phyloP scores from a whole-genome alignment of 441 rosid species.

The Jatropha multifida region DNA sequence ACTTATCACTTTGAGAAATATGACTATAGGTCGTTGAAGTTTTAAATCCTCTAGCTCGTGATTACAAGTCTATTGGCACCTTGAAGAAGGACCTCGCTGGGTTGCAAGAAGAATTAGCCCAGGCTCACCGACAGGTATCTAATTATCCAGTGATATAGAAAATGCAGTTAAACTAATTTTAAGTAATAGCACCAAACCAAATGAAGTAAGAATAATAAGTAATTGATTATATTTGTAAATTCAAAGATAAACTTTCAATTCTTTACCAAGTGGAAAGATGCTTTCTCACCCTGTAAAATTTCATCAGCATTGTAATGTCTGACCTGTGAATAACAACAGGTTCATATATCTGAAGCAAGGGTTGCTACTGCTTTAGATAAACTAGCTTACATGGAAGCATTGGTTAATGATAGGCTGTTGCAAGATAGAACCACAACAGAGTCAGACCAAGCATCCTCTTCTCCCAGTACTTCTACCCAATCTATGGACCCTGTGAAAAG shows the following conservation, averaged over 20 bases:
- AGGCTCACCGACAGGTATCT: constrained; percentile 83
- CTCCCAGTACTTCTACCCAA: constrained; percentile 45
- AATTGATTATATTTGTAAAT: neutral
- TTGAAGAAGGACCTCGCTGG: constrained; percentile 87
- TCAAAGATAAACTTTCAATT: neutral
- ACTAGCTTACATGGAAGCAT: constrained; percentile 87
- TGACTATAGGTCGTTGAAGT: constrained; percentile 80
- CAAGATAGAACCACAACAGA: constrained; percentile 51
- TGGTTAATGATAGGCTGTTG: constrained; percentile 80
- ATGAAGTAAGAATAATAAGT: neutral
- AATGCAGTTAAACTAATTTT: neutral
- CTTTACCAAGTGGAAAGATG: neutral
- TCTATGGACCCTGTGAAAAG: constrained; percentile 38
- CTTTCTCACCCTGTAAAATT: constrained; percentile 1
- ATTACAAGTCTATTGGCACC: constrained; percentile 86
- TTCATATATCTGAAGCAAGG: constrained; percentile 94
- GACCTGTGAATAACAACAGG: constrained; percentile 46
- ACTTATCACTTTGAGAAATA: constrained; percentile 24
- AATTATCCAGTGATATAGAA: neutral
- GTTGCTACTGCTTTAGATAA: constrained; percentile 82
- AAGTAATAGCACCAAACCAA: neutral
- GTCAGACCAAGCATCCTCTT: constrained; percentile 45
- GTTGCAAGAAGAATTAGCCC: constrained; percentile 73
- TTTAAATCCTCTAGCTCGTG: constrained; percentile 91
- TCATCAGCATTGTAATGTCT: constrained; percentile 16